phyloP scores from a whole-genome alignment of 2,329 filamentous ascomycete genomes.

The Fusarium domesticum region DNA sequence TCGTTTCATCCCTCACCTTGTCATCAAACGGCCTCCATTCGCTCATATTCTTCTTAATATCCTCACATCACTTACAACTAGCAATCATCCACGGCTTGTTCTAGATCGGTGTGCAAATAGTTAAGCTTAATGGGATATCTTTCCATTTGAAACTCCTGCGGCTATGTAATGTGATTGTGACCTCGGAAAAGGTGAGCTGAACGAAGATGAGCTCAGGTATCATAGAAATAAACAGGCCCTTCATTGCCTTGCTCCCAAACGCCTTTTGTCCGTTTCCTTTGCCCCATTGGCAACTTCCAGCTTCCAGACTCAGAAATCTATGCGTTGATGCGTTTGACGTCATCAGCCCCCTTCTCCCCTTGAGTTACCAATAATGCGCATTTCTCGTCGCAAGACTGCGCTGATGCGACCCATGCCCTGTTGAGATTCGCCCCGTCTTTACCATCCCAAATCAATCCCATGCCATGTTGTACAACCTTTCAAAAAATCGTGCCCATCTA shows the following conservation, averaged over 20 bases:
- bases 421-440: slow-evolving; percentile 14
- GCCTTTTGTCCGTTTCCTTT: slow-evolving; percentile 13
- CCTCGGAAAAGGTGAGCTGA: slow-evolving; percentile 20
- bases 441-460: slow-evolving; percentile 2
- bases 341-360: not conserved
- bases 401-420: slow-evolving; percentile 6
- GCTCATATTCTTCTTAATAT: not conserved
- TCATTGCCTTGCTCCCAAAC: slow-evolving; percentile 19
- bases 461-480: slow-evolving; percentile 9
- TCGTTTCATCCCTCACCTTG: not conserved
- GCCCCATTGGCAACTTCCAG: slow-evolving; percentile 4
- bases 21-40: not conserved
- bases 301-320: not conserved
- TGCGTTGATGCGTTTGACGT: not conserved
- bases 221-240: slow-evolving; percentile 21
- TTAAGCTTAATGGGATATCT: not conserved
- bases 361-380: no score
- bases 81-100: not conserved
- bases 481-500: slow-evolving; percentile 10
- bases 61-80: not conserved
- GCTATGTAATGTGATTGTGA: not conserved
- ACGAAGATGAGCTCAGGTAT: slow-evolving; percentile 27
- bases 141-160: slow-evolving; percentile 1
- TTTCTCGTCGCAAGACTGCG: slow-evolving; percentile 8
- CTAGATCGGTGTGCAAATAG: not conserved